A percentile compares a stretch with the other conserved stretches of the same genome.
Evolutionary conservation across 169 alveolate genomes (phyloP).

Genomic region (Condylostoma magnum): DNA sequence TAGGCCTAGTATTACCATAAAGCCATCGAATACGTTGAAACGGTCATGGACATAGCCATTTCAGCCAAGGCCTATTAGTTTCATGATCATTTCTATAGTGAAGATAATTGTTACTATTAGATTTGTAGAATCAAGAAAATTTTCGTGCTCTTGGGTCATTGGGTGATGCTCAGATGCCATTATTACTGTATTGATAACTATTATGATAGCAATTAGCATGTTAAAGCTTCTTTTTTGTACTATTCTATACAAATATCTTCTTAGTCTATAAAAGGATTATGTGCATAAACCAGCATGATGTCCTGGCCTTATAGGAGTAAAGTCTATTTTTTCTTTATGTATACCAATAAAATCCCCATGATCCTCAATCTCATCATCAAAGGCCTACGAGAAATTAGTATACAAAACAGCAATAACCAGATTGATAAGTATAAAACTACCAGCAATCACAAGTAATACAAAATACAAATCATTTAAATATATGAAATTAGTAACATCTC

Average conservation of each 20-base stretch:
- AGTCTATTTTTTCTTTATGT: not conserved
- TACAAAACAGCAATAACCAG: slow-evolving; percentile 51
- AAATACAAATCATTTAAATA: slow-evolving; percentile 33
- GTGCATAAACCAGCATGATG: not conserved
- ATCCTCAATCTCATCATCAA: not conserved
- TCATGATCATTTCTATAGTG: slow-evolving; percentile 1
- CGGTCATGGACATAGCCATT: not conserved
- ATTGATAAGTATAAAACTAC: slow-evolving; percentile 49
- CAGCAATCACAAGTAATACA: slow-evolving; percentile 37
- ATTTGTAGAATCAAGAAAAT: not conserved
- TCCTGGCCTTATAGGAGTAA: not conserved
- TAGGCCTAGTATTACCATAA: slow-evolving; percentile 10
- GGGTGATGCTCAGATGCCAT: slow-evolving; percentile 7
- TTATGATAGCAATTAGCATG: not conserved
- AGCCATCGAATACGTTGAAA: slow-evolving; percentile 43
- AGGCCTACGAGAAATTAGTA: slow-evolving; percentile 32
- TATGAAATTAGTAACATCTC: slow-evolving; percentile 31
- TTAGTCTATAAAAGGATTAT: not conserved
- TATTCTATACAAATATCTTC: not conserved
- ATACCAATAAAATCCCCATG: not conserved
- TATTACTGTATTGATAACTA: slow-evolving; percentile 4
- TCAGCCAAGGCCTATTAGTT: slow-evolving; percentile 22
- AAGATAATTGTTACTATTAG: not conserved
- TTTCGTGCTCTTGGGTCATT: not conserved
- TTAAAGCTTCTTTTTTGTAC: not conserved